Evolutionary conservation across 345 rosid species (phyloP), one percentile per base, ranked within the genome.

Genomic region (Dovyalis caffra): DNA sequence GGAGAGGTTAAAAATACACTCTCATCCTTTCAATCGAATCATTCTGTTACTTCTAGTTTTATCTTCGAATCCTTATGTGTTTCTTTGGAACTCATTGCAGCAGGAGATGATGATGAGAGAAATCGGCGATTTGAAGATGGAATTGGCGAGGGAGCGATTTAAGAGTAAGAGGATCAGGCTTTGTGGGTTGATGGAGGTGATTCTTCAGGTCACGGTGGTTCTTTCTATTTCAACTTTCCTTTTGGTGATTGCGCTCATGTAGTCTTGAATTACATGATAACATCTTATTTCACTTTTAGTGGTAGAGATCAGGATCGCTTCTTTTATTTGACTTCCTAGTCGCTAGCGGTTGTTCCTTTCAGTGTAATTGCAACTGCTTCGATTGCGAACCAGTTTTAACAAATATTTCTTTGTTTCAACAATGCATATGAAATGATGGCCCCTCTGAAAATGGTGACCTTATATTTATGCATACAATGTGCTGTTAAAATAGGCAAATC

Each of bases 111-210:
- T 77, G 80, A 23, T 20, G 69, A 72, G 40, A 53, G 64, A 77
- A 18, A 77, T 83, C 3, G 45, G 32, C 32, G 60, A 58, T 51
- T 68, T 83, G 76, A 75, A 69, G 80, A 33, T 72, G 35, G 77
- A 80, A 43, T 45, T 80, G 68, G 81, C 69, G 26, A 77, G 73
- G 77, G 82, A 83, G 78, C 53, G 82, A 45, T 20, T 72, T 69
- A 77, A 74, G 70, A 71, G 21, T 7, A 77, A 66, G 77, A 75
- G 51, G 73, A 75, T 83, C 31, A 72, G 75, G 69, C 74, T 75
- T 21, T 67, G 80, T 34, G 65, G 75, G 18, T 64, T 69, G 61
- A 64, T 73, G 76, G 86, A 80, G 73, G 37, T 72, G 64, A 32
- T 75, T 64, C 80, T 83, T 72, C 80, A 77, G 67, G 73, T 75